These are phyloP conservation scores for Penicillium parvum DNA, from an alignment of 495 filamentous ascomycete genomes.

Conservation along the genomic window DNA sequence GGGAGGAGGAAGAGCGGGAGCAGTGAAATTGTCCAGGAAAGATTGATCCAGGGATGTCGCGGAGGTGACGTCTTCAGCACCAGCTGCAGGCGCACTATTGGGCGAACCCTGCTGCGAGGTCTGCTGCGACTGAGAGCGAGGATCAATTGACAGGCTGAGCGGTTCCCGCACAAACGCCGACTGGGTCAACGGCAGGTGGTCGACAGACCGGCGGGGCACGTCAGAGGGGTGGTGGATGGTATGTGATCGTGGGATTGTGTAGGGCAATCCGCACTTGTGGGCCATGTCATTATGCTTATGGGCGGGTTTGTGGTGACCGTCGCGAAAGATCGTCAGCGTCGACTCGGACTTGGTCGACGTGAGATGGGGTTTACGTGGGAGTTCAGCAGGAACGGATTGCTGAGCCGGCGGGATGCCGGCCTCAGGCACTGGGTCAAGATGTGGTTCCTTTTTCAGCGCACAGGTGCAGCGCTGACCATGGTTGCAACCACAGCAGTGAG, in stretches of 20 bases:
- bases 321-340: slow-evolving; percentile 77
- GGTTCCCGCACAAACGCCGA: slow-evolving; percentile 37
- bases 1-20: slow-evolving; percentile 36
- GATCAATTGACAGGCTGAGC: slow-evolving; percentile 21
- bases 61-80: slow-evolving; percentile 56
- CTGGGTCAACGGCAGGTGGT: slow-evolving; percentile 56
- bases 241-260: slow-evolving; percentile 71
- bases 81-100: slow-evolving; percentile 48
- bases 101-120: slow-evolving; percentile 69
- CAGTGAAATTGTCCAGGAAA: slow-evolving; percentile 51
- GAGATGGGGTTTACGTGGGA: slow-evolving; percentile 61
- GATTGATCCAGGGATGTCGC: slow-evolving; percentile 56
- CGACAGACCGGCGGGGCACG: slow-evolving; percentile 62
- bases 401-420: slow-evolving; percentile 22
- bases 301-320: slow-evolving; percentile 90
- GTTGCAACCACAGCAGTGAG: slow-evolving; percentile 77
- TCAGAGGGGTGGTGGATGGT: slow-evolving; percentile 59
- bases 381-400: slow-evolving; percentile 43
- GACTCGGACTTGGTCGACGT: slow-evolving; percentile 81
- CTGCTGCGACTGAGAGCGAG: slow-evolving; percentile 18
- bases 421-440: slow-evolving; percentile 52
- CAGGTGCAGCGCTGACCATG: slow-evolving; percentile 92
- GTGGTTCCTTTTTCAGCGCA: slow-evolving; percentile 83
- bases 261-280: slow-evolving; percentile 77
- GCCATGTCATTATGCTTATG: slow-evolving; percentile 85